These are phyloP conservation scores for Ramaria sp. DNA, from an alignment of 768 basidiomycete species.

Conservation along the genomic window DNA sequence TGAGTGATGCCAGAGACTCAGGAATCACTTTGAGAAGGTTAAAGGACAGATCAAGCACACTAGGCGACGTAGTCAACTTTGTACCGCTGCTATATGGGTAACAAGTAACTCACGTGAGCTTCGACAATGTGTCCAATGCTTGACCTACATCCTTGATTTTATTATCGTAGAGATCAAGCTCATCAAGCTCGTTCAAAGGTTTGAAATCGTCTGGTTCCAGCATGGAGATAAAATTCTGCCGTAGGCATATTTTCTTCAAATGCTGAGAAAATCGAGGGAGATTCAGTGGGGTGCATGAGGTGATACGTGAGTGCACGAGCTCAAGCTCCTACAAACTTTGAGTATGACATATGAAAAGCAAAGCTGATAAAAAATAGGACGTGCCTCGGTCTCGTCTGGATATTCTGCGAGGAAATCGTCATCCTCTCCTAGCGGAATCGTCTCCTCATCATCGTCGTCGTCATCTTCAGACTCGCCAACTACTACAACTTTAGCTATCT, in stretches of 20 bases:
- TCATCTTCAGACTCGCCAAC: constrained; percentile 31
- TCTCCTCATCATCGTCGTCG: constrained; percentile 21
- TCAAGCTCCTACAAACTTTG: constrained; percentile 60
- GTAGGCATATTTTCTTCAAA: constrained; percentile 67
- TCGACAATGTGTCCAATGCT: constrained; percentile 46
- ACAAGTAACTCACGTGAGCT: constrained; percentile 40
- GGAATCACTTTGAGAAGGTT: constrained; percentile 75
- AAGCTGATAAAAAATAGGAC: constrained; percentile 15
- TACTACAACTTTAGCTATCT: constrained; percentile 1
- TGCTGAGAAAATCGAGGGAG: constrained; percentile 64
- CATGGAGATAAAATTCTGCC: constrained; percentile 72
- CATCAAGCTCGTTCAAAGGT: constrained; percentile 60
- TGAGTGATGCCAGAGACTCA: constrained; percentile 45
- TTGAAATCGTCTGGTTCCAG: constrained; percentile 67
- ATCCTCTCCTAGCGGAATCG: constrained; percentile 15
- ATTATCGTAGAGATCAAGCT: constrained; percentile 95
- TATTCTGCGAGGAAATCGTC: constrained; percentile 64
- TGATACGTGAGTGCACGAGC: constrained; percentile 69
- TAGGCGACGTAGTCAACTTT: constrained; percentile 20
- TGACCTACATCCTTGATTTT: constrained; percentile 66
- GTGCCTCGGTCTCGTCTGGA: constrained; percentile 77
- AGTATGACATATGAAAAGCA: constrained; percentile 6
- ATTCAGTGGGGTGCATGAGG: constrained; percentile 39
- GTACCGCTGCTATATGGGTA: neutral
- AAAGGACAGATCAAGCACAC: constrained; percentile 88